phyloP scores from a whole-genome alignment of 768 basidiomycete genomes.

The Leccinum imitatum region DNA sequence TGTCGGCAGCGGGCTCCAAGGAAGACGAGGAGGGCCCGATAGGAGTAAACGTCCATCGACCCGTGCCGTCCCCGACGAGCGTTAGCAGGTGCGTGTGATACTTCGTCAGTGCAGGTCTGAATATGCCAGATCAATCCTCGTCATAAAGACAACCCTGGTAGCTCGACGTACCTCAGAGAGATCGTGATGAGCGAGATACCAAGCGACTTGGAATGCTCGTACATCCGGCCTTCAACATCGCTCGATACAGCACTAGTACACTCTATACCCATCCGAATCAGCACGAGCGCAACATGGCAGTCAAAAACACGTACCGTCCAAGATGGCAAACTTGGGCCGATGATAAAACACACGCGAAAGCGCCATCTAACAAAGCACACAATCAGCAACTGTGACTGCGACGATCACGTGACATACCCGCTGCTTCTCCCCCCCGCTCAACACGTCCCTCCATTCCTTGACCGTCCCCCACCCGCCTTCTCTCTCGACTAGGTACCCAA shows the following conservation, averaged over 20 bases:
- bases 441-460: slow-evolving; percentile 89
- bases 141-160: too few species aligned
- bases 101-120: slow-evolving; percentile 74
- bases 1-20: background rate
- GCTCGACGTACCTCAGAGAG: slow-evolving; percentile 63
- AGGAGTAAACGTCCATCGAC: too few species aligned
- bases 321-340: slow-evolving; percentile 74
- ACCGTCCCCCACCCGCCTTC: slow-evolving; percentile 89
- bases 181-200: slow-evolving; percentile 94
- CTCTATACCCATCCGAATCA: slow-evolving; percentile 44
- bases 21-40: background rate
- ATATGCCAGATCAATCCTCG: background rate
- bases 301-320: slow-evolving; percentile 64
- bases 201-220: slow-evolving; percentile 84
- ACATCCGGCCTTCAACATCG: slow-evolving; percentile 96
- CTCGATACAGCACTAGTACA: slow-evolving; percentile 95
- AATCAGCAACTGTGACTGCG: slow-evolving; percentile 1
- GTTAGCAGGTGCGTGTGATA: slow-evolving; percentile 68
- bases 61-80: too few species aligned
- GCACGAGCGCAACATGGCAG: background rate
- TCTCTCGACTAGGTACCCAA: slow-evolving; percentile 80
- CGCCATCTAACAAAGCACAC: slow-evolving; percentile 57
- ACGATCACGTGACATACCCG: slow-evolving; percentile 41
- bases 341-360: slow-evolving; percentile 94
- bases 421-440: slow-evolving; percentile 97